Evolutionary conservation across 208 protist species (phyloP).

Genomic region (Angomonas ambiguus): DNA sequence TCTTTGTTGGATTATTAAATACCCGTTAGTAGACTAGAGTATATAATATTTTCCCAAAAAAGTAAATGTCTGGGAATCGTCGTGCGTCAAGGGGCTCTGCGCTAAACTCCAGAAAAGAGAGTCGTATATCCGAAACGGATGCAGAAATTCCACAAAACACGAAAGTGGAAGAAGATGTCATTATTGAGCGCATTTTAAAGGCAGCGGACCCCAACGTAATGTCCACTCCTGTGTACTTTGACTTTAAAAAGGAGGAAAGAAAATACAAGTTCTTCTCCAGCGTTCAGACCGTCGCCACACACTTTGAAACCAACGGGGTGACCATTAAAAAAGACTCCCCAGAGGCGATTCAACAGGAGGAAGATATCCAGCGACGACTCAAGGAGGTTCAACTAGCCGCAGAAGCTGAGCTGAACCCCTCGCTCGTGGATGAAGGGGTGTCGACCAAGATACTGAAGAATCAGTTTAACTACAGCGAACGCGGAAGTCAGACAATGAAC

Average conservation of each 20-base stretch:
- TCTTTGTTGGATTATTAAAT: slow-evolving; percentile 6
- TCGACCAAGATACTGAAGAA: slow-evolving; percentile 93
- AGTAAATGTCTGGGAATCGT: slow-evolving; percentile 6
- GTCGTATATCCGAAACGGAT: slow-evolving; percentile 13
- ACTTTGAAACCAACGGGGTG: slow-evolving; percentile 84
- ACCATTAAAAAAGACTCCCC: slow-evolving; percentile 74
- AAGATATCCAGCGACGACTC: slow-evolving; percentile 71
- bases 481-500: slow-evolving; percentile 96
- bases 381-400: slow-evolving; percentile 66
- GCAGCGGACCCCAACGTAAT: slow-evolving; percentile 90
- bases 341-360: slow-evolving; percentile 87
- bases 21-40: slow-evolving; percentile 9
- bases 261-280: slow-evolving; percentile 87
- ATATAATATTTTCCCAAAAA: too few species aligned
- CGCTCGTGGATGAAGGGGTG: slow-evolving; percentile 73
- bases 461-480: slow-evolving; percentile 98
- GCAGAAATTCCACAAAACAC: slow-evolving; percentile 1
- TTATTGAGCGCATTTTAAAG: slow-evolving; percentile 92
- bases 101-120: slow-evolving; percentile 21
- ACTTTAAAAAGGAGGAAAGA: slow-evolving; percentile 91
- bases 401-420: slow-evolving; percentile 82
- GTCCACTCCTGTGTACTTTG: slow-evolving; percentile 90
- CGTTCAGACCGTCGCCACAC: slow-evolving; percentile 79
- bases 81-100: slow-evolving; percentile 3
- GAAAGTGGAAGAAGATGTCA: slow-evolving; percentile 58